These are phyloP conservation scores for Viola odorata DNA, from an alignment of 345 rosid genomes.

Conservation along the genomic window DNA sequence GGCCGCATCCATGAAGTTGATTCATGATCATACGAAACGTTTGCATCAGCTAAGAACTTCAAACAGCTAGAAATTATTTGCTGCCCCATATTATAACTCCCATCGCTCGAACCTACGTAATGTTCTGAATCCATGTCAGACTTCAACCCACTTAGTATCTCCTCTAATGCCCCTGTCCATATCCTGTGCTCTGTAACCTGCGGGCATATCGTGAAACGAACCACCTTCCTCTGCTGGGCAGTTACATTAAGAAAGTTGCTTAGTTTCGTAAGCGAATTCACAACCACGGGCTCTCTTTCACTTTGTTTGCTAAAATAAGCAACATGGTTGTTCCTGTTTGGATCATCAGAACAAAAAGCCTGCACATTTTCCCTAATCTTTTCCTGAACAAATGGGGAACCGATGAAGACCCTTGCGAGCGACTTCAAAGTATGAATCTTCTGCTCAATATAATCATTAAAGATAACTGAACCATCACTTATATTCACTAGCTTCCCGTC, in stretches of 20 bases:
- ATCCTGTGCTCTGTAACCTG: constrained; percentile 71
- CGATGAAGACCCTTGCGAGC: constrained; percentile 54
- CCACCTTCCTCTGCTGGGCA: constrained; percentile 66
- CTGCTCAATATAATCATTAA: constrained; percentile 30
- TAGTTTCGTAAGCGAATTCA: constrained; percentile 53
- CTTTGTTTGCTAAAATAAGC: constrained; percentile 31
- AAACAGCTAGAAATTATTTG: constrained; percentile 64
- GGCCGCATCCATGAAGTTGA: constrained; percentile 70
- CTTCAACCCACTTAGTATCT: constrained; percentile 49
- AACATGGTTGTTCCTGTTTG: constrained; percentile 10
- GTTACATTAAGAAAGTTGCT: constrained; percentile 50
- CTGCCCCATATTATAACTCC: constrained; percentile 44
- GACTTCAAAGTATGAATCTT: constrained; percentile 56
- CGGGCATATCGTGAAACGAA: constrained; percentile 45
- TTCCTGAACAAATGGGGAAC: constrained; percentile 52
- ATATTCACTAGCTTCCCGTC: constrained; percentile 49
- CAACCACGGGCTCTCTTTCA: constrained; percentile 51
- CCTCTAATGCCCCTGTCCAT: constrained; percentile 60
- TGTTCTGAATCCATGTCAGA: constrained; percentile 45
- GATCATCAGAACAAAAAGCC: constrained; percentile 7
- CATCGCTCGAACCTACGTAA: constrained; percentile 22
- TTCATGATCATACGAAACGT: constrained; percentile 33
- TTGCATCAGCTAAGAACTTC: constrained; percentile 46
- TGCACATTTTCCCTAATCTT: constrained; percentile 26
- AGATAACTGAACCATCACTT: constrained; percentile 33